Conservation (phyloP, 176 grass and related monocot species). For the Rhipidocladum racemiflorum region DNA sequence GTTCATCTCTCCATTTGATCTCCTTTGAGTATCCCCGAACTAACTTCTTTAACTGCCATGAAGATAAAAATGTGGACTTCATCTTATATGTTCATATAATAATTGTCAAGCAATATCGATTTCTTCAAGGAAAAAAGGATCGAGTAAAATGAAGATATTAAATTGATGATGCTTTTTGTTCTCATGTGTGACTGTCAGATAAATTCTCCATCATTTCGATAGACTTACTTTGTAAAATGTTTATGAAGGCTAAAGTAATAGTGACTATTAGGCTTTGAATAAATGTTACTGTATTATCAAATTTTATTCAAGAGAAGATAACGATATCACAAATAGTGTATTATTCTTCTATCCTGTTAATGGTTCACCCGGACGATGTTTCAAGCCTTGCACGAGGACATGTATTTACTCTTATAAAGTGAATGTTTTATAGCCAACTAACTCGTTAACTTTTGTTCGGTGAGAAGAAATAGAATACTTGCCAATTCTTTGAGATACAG, state of each 20-base stretch:
- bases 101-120: background rate
- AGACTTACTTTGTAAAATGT: background rate
- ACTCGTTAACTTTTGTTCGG: background rate
- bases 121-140: background rate
- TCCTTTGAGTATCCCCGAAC: background rate
- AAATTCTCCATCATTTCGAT: background rate
- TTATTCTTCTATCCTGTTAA: too few species aligned
- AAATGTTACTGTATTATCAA: background rate
- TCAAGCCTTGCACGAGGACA: background rate
- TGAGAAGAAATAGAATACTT: background rate
- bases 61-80: background rate
- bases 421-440: background rate
- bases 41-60: slow-evolving; percentile 15
- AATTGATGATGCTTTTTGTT: background rate
- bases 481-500: slow-evolving; percentile 30
- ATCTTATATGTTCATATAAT: background rate
- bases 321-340: background rate
- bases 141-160: background rate
- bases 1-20: slow-evolving; percentile 28
- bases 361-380: background rate
- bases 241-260: background rate
- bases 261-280: background rate
- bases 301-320: background rate
- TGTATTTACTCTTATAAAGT: background rate
- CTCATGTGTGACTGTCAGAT: background rate